phyloP scores from a whole-genome alignment of 2,329 filamentous ascomycete species.

The Diaporthe aspalathi region DNA sequence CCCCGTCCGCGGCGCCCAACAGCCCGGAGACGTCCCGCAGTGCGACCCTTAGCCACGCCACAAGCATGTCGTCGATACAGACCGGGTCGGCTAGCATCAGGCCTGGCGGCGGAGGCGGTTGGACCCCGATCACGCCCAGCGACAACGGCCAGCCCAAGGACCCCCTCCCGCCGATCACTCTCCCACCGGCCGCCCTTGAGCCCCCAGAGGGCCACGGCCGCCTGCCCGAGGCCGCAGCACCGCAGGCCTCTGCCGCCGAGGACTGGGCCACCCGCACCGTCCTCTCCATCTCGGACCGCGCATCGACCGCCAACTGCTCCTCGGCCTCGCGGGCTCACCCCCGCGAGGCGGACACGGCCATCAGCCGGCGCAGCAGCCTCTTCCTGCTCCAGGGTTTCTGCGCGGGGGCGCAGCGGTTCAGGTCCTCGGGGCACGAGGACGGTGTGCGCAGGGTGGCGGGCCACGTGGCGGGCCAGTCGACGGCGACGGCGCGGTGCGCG shows the following conservation, averaged over 20 bases:
- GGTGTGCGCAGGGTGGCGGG: constrained; percentile 50
- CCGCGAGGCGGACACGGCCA: constrained; percentile 45
- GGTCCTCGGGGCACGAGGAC: constrained; percentile 49
- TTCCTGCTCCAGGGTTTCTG: constrained; percentile 53
- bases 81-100: background rate
- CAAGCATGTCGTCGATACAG: constrained; percentile 24
- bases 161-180: background rate
- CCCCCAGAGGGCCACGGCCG: background rate
- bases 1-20: constrained; percentile 21
- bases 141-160: constrained; percentile 3
- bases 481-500: constrained; percentile 30
- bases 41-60: constrained; percentile 22
- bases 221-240: background rate
- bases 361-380: constrained; percentile 52
- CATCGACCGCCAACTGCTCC: constrained; percentile 32
- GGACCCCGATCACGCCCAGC: constrained; percentile 22
- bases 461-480: constrained; percentile 39
- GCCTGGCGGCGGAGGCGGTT: background rate
- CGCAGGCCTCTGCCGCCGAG: constrained; percentile 9
- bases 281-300: constrained; percentile 20
- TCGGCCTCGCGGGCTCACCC: constrained; percentile 32
- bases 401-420: constrained; percentile 52
- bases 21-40: constrained; percentile 26
- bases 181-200: constrained; percentile 17
- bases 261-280: constrained; percentile 26